Base-by-base conservation (phyloP, 768 basidiomycete genomes). In the Harrya chromipes region DNA sequence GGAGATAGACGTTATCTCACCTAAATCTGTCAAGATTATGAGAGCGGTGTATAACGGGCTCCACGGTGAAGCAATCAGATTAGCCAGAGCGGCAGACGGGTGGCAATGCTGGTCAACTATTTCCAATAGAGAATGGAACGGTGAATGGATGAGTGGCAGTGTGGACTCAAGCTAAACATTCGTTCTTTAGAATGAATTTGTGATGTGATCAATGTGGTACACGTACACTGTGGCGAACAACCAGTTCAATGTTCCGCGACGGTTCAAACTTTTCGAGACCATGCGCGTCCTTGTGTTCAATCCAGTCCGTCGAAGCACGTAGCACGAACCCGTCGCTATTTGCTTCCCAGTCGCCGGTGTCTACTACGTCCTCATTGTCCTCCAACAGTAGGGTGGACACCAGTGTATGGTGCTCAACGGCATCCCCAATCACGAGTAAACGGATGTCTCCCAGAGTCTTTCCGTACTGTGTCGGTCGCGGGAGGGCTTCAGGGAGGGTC, bases 261-360 rank as follows among this genome's bases (percentile, higher is more conserved):
- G 84, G 79, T 57, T 86, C 85, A 35, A 78, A 80, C 50, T 77
- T 80, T 62, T 87, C 84, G 4, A 83, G 70, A 1, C 83, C 84
- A 56, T 85, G 81, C 1, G 72, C 74, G 60, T 85, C 83, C 20
- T 71, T 73, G 57, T 83, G 82, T 58, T 86, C 84, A 14, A 82
- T 65, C 86, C 87, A 88, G 59, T 84, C 80, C 7, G 86, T 87
- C 2, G 84, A 86, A 6, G 83, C 84, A 16, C 68, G 74, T 19
- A 83, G 62, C 21, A 79, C 67, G 43, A 69, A 72, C 16, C 75
- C 77, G 29, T 72, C 59, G 13, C 65, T 66, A 17, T 68, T 67
- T 19, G 74, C 72, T 58, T 84, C 83, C 81, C 82, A 85, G 6
- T 65, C 65, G 9, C 79, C 81, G 10, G 76, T 70, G 36, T 87